Conservation (phyloP, 495 filamentous ascomycete species). For the Penicillium nucicola region DNA sequence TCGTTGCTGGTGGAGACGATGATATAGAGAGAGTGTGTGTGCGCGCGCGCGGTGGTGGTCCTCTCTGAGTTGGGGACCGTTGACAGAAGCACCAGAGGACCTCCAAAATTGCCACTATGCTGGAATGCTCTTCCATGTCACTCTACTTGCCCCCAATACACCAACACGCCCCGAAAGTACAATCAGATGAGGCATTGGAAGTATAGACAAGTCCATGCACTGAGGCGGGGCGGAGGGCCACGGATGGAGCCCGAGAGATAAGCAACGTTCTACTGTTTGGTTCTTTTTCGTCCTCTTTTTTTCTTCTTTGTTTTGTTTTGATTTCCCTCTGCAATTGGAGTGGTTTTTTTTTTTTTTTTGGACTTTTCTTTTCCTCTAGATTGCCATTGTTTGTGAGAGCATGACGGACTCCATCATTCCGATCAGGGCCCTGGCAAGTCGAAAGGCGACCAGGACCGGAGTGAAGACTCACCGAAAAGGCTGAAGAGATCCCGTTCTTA, state of each 20-base stretch:
- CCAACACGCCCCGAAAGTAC: neutral
- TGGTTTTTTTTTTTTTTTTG: neutral
- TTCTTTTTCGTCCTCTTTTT: neutral
- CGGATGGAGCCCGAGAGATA: constrained; percentile 10
- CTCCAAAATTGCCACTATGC: too few species aligned
- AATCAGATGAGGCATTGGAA: neutral
- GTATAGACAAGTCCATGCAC: neutral
- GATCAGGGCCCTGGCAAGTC: too few species aligned
- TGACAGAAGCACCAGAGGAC: too few species aligned
- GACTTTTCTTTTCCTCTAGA: neutral
- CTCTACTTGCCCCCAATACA: too few species aligned
- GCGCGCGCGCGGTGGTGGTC: too few species aligned
- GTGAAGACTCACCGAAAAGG: constrained; percentile 15
- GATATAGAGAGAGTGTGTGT: too few species aligned
- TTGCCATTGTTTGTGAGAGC: too few species aligned
- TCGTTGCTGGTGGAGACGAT: constrained; percentile 6
- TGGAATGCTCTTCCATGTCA: too few species aligned
- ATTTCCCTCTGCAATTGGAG: neutral
- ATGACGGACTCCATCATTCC: too few species aligned
- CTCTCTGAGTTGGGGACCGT: too few species aligned
- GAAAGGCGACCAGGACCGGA: neutral
- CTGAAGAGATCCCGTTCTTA: constrained; percentile 15
- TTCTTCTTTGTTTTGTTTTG: neutral
- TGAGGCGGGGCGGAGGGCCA: constrained; percentile 2
- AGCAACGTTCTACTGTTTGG: constrained; percentile 6